Evolutionary conservation across 768 basidiomycete species (phyloP), one percentile per base, ranked within the genome.

Genomic region (Suillus americanus): DNA sequence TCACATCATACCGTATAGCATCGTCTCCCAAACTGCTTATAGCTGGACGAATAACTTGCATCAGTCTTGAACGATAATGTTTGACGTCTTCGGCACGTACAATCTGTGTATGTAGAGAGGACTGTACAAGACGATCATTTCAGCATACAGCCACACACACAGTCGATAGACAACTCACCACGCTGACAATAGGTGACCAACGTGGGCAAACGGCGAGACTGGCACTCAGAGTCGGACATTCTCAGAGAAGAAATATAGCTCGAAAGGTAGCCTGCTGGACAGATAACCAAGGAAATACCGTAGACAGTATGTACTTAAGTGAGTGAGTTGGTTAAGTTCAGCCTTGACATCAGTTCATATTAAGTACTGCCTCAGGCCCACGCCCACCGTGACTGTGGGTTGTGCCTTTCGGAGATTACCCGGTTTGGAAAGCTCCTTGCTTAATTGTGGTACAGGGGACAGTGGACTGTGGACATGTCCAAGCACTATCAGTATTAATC

Each of bases 171-270:
- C 3, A 46, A 68, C 86, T 74, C 68, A 92, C 91, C 86, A 74
- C 89, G 84, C 74, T 92, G 91, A 68, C 92, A 94, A 57, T 85
- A 83, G 46, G 83, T 79, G 2, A 89, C 87, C 40, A 94, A 83
- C 40, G 86, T 81, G 28, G 86, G 89, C 28, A 93, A 75, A 30
- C 83, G 82, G 62, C 80, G 77, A 64, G 68, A 67, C 35, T 67
- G 60, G 23, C 63, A 50, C 60, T 82, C 81, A 53, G 67, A 66
- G 33, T 82, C 79, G 48, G 73, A 69, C 61, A 72, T 68, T 79
- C 81, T 83, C 33, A 41, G 46, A 41, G 38, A 60, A 37, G 41
- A 51, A 46, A 67, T 54, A 50, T 46, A 64, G 60, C 67, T 50
- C 61, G 63, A 62, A 63, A 61, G 54, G 60, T 23, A 54, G 60